Evolutionary conservation across 2,329 filamentous ascomycete genomes (phyloP), one percentile per base, ranked within the genome.

Genomic region (Lojkania enalia): DNA sequence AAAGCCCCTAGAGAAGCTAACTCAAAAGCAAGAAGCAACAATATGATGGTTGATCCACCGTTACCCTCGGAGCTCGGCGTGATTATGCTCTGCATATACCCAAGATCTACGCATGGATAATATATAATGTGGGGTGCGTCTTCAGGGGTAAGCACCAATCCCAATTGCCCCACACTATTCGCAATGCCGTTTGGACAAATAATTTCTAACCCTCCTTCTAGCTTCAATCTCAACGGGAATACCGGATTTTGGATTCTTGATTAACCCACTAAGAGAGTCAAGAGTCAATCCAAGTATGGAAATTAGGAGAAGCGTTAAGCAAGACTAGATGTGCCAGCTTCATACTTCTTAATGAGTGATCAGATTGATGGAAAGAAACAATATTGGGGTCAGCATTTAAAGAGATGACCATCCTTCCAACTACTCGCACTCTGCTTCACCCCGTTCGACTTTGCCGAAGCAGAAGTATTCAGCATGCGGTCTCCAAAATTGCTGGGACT

Each of bases 1-100:
- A n/a, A n/a, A n/a, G n/a, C n/a, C n/a, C n/a, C n/a, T n/a, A n/a
- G n/a, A n/a, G n/a, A n/a, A n/a, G n/a, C n/a, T n/a, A n/a, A n/a
- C n/a, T n/a, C n/a, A n/a, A n/a, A n/a, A n/a, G n/a, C n/a, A n/a
- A n/a, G n/a, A n/a, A n/a, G n/a, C n/a, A n/a, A n/a, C n/a, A n/a
- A n/a, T n/a, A n/a, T n/a, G n/a, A n/a, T n/a, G n/a, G n/a, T n/a
- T n/a, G n/a, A n/a, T n/a, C n/a, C n/a, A n/a, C n/a, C n/a, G n/a
- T n/a, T n/a, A n/a, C n/a, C n/a, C n/a, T n/a, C n/a, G 33, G 30
- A 38, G 32, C 12, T 49, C 41, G 46, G 27, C 41, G 38, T 38
- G 38, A 44, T 6, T 7, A n/a, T 27, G 25, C 25, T 7, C 9
- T 9, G 25, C 7, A 27, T 7, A 27, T 7, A n/a, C n/a, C 25